These are phyloP conservation scores for Nakaseomyces sp. DNA, from an alignment of 1,139 yeast genomes.

Conservation along the genomic window DNA sequence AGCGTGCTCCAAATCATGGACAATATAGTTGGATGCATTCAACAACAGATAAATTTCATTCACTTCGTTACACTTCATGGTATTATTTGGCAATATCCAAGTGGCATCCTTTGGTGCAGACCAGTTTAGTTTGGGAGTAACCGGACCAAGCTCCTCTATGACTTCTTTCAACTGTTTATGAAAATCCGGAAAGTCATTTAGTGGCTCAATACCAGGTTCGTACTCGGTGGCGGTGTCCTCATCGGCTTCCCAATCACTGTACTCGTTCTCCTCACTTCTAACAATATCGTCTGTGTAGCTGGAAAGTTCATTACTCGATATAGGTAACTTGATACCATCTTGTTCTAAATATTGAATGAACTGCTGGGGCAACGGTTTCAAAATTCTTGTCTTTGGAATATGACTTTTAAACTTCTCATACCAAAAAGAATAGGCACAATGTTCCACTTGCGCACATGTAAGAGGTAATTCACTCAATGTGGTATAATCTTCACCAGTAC, in stretches of 20 bases:
- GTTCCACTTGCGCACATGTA: conserved; percentile 44
- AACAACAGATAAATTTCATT: conserved; percentile 71
- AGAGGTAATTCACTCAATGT: conserved; percentile 35
- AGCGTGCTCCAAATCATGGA: conserved; percentile 72
- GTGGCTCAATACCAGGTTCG: conserved; percentile 34
- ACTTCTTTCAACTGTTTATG: conserved; percentile 43
- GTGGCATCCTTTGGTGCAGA: conserved; percentile 91
- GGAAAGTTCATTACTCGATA: conserved; percentile 26
- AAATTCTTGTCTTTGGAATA: conserved; percentile 44
- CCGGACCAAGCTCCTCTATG: conserved; percentile 46
- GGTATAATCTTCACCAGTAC: conserved; percentile 13
- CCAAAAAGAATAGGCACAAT: conserved; percentile 74
- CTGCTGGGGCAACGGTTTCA: conserved; percentile 55
- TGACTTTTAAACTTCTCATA: conserved; percentile 44
- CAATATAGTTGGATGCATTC: conserved; percentile 79
- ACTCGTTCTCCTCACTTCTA: conserved; percentile 51
- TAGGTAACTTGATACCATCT: conserved; percentile 70
- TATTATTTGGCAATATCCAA: conserved; percentile 79
- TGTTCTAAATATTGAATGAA: conserved; percentile 63
- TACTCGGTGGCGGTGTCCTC: conserved; percentile 33
- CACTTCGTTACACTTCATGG: conserved; percentile 58
- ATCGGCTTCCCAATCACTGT: conserved; percentile 61
- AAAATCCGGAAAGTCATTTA: conserved; percentile 46
- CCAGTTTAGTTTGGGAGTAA: conserved; percentile 91
- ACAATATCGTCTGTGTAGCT: conserved; percentile 34